Base-by-base conservation (phyloP, 83 land plant species). In the Larix sibirica region DNA sequence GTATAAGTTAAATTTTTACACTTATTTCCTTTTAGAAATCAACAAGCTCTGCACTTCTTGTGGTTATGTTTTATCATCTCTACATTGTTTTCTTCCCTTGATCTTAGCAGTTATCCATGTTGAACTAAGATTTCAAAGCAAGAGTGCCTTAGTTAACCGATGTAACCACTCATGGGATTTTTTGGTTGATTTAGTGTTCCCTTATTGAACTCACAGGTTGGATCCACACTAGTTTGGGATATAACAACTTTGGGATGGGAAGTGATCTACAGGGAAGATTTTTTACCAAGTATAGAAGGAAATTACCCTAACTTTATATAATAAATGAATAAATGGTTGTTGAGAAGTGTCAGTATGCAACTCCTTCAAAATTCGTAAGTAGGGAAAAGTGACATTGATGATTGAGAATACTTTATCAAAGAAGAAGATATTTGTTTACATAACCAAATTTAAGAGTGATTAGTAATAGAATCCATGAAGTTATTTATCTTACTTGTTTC, bases 231-330 rank as follows among this genome's bases (percentile, higher is more conserved):
- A 17, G 63, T 83, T 5, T 93, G 95, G 95, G 95, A 93, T 82
- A 44, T 93, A 2, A 44, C 89, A 71, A 89, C 89, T 23, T 80
- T 91, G 60, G 95, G 95, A 10, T 86, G 90, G 90, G 94, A 91
- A 2, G 88, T 88, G 40, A 89, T 28, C 77, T 93, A 91, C 33
- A 86, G 92, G 0, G 95, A 88, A 40, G 92, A 93, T 76, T 93
- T 93, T 84, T 86, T 88, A n/a, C 94, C 95, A 10, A 85, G 65
- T 24, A 77, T 87, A 67, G 85, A 84, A 80, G 88, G 80, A 23
- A 84, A 84, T 16, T 93, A 91, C 85, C 84, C 94, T 4, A 81
- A 86, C 10, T 85, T 93, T 38, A 80, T 93, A 33, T 87, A 83
- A 85, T 89, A 93, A 80, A 62, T 77, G 8, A 84, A 79, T 77